phyloP scores from a whole-genome alignment of 2,329 filamentous ascomycete genomes.

The Neocatenulostroma microsporum region DNA sequence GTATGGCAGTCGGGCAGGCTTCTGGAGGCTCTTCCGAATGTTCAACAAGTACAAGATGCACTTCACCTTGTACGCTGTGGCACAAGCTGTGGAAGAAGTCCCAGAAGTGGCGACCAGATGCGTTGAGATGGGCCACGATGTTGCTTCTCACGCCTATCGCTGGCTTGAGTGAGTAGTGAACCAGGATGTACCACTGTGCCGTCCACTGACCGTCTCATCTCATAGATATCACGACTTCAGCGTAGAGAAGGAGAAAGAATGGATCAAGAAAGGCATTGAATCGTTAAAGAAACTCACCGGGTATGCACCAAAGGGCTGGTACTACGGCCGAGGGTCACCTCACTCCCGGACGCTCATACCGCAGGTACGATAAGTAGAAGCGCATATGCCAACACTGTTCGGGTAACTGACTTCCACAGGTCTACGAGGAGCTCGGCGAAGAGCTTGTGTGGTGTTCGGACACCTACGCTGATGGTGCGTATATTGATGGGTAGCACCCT shows the following conservation, averaged over 20 bases:
- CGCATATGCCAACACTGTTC: neutral
- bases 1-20: conserved; percentile 44
- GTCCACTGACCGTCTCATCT: too few relatives aligned
- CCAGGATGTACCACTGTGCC: too few relatives aligned
- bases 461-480: conserved; percentile 48
- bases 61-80: conserved; percentile 46
- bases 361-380: conserved; percentile 22
- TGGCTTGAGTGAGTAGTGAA: too few relatives aligned
- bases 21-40: conserved; percentile 45
- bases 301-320: conserved; percentile 44
- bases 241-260: conserved; percentile 42
- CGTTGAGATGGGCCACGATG: conserved; percentile 45
- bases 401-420: neutral
- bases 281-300: conserved; percentile 37
- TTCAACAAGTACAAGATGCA: conserved; percentile 45
- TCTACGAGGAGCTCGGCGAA: conserved; percentile 46
- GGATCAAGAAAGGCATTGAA: conserved; percentile 39
- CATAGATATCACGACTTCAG: conserved; percentile 40
- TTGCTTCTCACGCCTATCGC: conserved; percentile 44
- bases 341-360: conserved; percentile 42
- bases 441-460: conserved; percentile 46
- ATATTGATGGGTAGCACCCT: too few relatives aligned
- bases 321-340: conserved; percentile 43
- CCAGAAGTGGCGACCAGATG: conserved; percentile 42
- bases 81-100: conserved; percentile 41